phyloP scores from a whole-genome alignment of 305 asterid species.

The Rubia balearica region DNA sequence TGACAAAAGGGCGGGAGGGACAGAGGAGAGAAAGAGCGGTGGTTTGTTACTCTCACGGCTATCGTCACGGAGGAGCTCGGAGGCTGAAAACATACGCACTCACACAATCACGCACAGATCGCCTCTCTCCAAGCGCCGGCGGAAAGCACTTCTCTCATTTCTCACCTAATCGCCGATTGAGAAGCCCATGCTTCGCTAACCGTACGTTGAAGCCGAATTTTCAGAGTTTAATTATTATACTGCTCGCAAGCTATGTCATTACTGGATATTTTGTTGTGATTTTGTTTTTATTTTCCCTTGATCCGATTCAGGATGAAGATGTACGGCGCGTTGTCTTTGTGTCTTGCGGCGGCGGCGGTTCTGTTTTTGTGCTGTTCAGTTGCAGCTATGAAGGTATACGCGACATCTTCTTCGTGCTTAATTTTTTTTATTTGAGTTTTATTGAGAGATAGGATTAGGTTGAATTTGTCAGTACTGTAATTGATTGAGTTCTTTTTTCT shows the following conservation, averaged over 20 bases:
- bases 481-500: neutral
- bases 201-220: neutral
- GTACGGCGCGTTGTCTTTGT: conserved; percentile 16
- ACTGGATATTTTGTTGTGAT: neutral
- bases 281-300: neutral
- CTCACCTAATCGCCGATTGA: conserved; percentile 6
- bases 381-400: conserved; percentile 28
- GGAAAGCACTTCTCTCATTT: neutral
- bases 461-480: neutral
- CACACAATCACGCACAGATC: conserved; percentile 7
- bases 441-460: neutral
- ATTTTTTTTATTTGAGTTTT: neutral
- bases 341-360: conserved; percentile 12
- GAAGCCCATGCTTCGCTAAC: neutral
- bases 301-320: conserved; percentile 10
- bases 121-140: neutral
- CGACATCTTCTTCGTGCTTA: neutral
- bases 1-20: neutral
- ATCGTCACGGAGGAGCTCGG: neutral
- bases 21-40: neutral
- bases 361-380: conserved; percentile 10
- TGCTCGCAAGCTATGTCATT: neutral
- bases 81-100: neutral
- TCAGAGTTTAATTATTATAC: neutral
- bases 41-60: neutral